Evolutionary conservation across 495 filamentous ascomycete genomes (phyloP), one percentile per base, ranked within the genome.

Genomic region (Penicillium simplicissimum): DNA sequence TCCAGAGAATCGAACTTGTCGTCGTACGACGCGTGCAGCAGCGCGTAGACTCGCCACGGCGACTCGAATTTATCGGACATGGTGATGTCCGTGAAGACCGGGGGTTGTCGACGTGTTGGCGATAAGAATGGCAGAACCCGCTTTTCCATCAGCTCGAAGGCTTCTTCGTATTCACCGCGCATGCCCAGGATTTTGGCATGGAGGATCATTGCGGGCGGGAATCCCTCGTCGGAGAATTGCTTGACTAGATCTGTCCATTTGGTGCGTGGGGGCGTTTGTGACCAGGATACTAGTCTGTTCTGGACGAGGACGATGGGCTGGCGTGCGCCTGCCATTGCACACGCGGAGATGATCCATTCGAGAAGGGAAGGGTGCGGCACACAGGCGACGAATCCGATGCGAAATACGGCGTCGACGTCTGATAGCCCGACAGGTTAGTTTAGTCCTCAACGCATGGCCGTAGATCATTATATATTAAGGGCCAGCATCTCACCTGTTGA

Each of bases 401-500:
- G 60, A 49, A 58, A 73, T 37, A 74, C 43, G 21, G 69, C 55
- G 38, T 76, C 63, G 51, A 67, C 65, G 60, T 74, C 74, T 75
- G 37, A 4, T 52, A 53, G 14, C 37, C 37, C 9, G 37, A 47
- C 15, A 37, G 23, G 25, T 49, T 34, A 61, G 48, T 33, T 21
- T n/a, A n/a, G n/a, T n/a, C n/a, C n/a, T n/a, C n/a, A 9, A 13
- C 13, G 5, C 43, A 25, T n/a, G n/a, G n/a, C n/a, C n/a, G n/a
- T n/a, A n/a, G n/a, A n/a, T n/a, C n/a, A n/a, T n/a, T n/a, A n/a
- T n/a, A n/a, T n/a, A n/a, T n/a, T n/a, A n/a, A n/a, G n/a, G n/a
- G n/a, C n/a, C n/a, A n/a, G n/a, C n/a, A n/a, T n/a, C n/a, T n/a
- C 38, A 76, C 75, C 72, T 37, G 58, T 21, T 8, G 71, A 71